Evolutionary conservation across 2,329 filamentous ascomycete genomes (phyloP).

Genomic region (Monilinia aucupariae): DNA sequence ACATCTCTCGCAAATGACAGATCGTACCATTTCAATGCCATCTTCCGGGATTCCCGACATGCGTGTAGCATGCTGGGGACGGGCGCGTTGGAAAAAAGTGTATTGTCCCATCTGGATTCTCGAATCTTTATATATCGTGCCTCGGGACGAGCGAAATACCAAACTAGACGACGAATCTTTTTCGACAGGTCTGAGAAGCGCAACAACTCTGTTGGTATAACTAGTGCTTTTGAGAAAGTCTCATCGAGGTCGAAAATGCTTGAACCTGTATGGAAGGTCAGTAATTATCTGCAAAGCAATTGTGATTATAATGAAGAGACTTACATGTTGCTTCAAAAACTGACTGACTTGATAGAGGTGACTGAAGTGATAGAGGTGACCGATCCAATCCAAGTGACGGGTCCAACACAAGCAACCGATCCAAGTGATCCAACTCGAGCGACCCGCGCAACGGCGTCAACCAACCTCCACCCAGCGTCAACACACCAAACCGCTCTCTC

Average conservation of each 20-base stretch:
- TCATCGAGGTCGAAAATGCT: not conserved
- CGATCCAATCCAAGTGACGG: too few species aligned
- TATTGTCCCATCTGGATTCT: not conserved
- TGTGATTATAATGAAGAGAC: not conserved
- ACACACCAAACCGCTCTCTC: too few species aligned
- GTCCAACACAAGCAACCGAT: too few species aligned
- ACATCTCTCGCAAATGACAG: not conserved
- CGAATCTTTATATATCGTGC: not conserved
- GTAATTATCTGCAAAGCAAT: not conserved
- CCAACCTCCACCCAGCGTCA: too few species aligned
- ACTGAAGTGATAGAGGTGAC: too few species aligned
- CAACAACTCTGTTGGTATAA: not conserved
- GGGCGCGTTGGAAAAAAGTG: not conserved
- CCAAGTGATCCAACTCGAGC: too few species aligned
- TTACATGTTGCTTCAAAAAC: not conserved
- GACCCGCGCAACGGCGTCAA: too few species aligned
- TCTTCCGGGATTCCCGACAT: not conserved
- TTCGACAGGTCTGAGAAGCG: not conserved
- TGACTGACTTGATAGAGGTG: not conserved
- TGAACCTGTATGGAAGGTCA: not conserved
- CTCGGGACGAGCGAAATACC: not conserved
- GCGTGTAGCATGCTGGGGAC: conserved; percentile 2
- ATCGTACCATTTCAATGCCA: conserved; percentile 2
- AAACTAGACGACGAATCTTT: not conserved
- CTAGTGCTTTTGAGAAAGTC: not conserved